Evolutionary conservation across 768 basidiomycete genomes (phyloP).

Genomic region (Trametes cinnabarina): DNA sequence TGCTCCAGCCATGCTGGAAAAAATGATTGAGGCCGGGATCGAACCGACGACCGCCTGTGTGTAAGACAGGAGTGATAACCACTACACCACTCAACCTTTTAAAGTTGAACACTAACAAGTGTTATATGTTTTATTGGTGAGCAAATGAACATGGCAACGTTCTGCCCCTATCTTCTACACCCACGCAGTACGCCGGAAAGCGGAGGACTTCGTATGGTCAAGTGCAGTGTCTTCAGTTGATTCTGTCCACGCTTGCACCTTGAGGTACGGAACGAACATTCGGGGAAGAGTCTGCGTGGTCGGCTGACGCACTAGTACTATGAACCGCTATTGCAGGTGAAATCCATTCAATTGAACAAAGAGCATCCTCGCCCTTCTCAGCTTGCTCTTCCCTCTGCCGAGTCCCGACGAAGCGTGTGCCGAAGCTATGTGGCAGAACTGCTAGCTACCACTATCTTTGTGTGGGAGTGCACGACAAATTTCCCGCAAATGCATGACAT

Average conservation of each 20-base stretch:
- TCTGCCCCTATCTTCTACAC: too few relatives aligned
- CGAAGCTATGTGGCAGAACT: not conserved
- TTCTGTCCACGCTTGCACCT: not conserved
- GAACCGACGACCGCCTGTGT: constrained; percentile 20
- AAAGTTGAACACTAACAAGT: too few relatives aligned
- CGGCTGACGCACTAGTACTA: not conserved
- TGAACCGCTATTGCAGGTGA: constrained; percentile 4
- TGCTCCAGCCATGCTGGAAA: too few relatives aligned
- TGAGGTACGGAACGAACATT: constrained; percentile 1
- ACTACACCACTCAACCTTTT: constrained; percentile 18
- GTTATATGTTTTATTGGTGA: too few relatives aligned
- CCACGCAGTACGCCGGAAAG: not conserved
- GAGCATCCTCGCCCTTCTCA: not conserved
- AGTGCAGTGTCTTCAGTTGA: not conserved
- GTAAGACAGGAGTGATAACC: constrained; percentile 20
- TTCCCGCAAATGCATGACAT: not conserved
- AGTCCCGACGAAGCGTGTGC: too few relatives aligned
- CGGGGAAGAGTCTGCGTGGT: not conserved
- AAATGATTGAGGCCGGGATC: constrained; percentile 18
- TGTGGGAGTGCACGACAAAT: not conserved
- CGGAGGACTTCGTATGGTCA: not conserved
- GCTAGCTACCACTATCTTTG: not conserved
- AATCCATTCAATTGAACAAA: not conserved
- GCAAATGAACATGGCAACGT: too few relatives aligned
- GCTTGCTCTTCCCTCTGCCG: not conserved